Evolutionary conservation across 1,139 yeast species (phyloP).

Genomic region (Candida sp.): DNA sequence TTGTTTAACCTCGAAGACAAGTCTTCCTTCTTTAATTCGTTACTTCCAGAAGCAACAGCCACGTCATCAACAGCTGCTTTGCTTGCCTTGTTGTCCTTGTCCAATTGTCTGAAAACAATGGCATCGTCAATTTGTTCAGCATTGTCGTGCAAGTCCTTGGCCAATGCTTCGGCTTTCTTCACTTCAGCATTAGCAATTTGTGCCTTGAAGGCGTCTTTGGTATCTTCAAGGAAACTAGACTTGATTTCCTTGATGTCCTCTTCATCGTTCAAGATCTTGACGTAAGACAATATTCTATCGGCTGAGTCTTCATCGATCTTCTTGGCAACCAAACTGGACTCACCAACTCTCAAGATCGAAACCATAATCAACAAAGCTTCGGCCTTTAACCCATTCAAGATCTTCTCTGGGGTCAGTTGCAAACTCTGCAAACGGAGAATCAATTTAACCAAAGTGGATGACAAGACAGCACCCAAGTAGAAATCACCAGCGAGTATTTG

Average conservation of each 20-base stretch:
- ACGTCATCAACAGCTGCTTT: slow-evolving; percentile 53
- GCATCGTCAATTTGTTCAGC: slow-evolving; percentile 88
- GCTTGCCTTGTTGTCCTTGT: slow-evolving; percentile 43
- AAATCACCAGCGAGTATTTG: slow-evolving; percentile 88
- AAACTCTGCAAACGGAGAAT: slow-evolving; percentile 76
- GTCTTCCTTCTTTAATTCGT: slow-evolving; percentile 54
- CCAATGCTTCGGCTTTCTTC: slow-evolving; percentile 60
- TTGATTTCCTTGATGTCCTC: slow-evolving; percentile 56
- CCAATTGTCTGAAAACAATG: slow-evolving; percentile 82
- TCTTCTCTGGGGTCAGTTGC: slow-evolving; percentile 50
- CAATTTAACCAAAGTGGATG: slow-evolving; percentile 89
- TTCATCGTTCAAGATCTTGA: slow-evolving; percentile 76
- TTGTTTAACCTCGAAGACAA: slow-evolving; percentile 81
- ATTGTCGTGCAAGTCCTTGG: slow-evolving; percentile 62
- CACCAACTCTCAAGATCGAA: slow-evolving; percentile 89
- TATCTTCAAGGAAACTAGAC: slow-evolving; percentile 83
- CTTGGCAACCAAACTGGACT: slow-evolving; percentile 72
- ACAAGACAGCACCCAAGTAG: slow-evolving; percentile 86
- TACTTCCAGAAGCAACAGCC: slow-evolving; percentile 47
- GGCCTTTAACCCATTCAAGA: slow-evolving; percentile 86
- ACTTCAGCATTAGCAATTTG: slow-evolving; percentile 60
- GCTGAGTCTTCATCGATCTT: slow-evolving; percentile 95
- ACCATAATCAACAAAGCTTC: slow-evolving; percentile 95
- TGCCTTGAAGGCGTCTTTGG: slow-evolving; percentile 78
- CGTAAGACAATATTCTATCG: slow-evolving; percentile 87